phyloP scores from a whole-genome alignment of 2,329 filamentous ascomycete species.

The Phialocephala subalpina region DNA sequence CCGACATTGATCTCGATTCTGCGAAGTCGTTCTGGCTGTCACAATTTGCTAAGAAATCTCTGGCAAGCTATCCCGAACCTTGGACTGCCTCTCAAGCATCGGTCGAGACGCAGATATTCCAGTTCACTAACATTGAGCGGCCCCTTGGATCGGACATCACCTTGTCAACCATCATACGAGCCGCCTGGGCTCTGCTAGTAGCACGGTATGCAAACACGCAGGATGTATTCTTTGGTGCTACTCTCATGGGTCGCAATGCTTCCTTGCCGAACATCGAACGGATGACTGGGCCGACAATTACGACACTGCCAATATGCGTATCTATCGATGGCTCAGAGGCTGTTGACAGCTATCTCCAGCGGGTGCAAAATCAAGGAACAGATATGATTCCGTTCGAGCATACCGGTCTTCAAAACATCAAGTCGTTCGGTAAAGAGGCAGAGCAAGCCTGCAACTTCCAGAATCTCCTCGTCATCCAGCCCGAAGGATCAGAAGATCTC shows the following conservation, averaged over 20 bases:
- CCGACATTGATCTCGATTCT: no score
- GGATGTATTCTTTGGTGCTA: constrained; percentile 46
- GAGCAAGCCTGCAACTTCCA: constrained; percentile 6
- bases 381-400: constrained; percentile 49
- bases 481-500: constrained; percentile 10
- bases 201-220: background rate
- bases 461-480: constrained; percentile 29
- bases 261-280: constrained; percentile 48
- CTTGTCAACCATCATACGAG: background rate
- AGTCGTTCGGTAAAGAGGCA: background rate
- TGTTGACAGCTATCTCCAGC: constrained; percentile 52
- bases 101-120: no score
- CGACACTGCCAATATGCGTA: constrained; percentile 51
- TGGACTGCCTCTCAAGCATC: no score
- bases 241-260: constrained; percentile 49
- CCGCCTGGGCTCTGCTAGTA: background rate
- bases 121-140: no score
- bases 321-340: constrained; percentile 40
- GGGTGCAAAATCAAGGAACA: constrained; percentile 53
- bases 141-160: background rate
- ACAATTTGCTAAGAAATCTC: no score
- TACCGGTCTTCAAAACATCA: constrained; percentile 10
- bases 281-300: constrained; percentile 53
- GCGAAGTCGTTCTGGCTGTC: no score
- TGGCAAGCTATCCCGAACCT: no score